These are phyloP conservation scores for Rhizomucor pusillus DNA, from an alignment of 371 early-diverging fungal genomes.

Conservation along the genomic window DNA sequence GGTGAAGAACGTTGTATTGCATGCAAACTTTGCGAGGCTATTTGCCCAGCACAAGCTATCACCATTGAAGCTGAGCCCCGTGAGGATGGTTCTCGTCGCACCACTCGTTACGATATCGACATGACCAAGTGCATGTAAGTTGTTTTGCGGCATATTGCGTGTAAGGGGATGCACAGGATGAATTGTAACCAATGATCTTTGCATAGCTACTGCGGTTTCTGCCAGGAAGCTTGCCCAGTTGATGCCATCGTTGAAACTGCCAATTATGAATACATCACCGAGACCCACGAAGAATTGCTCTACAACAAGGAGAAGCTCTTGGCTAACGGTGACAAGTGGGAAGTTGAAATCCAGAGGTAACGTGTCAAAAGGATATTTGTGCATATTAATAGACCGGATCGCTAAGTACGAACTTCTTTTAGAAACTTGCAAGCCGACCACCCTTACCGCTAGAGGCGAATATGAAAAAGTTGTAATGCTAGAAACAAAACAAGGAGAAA, in stretches of 20 bases:
- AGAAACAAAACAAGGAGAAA: not conserved
- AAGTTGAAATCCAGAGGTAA: conserved; percentile 79
- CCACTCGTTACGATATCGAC: conserved; percentile 98
- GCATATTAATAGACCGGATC: not conserved
- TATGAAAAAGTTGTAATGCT: no score
- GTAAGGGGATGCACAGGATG: no score
- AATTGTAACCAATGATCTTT: not conserved
- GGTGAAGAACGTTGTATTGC: conserved; percentile 98
- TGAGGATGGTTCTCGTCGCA: conserved; percentile 94
- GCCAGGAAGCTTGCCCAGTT: conserved; percentile 84
- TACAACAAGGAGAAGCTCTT: conserved; percentile 98
- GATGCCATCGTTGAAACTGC: conserved; percentile 98
- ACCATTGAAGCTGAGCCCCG: conserved; percentile 98
- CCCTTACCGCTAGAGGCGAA: conserved; percentile 67
- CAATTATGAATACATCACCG: conserved; percentile 96
- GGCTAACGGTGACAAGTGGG: conserved; percentile 98
- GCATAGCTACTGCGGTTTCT: conserved; percentile 89
- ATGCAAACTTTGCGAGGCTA: conserved; percentile 97
- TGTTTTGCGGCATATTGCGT: conserved; percentile 30
- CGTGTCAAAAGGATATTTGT: not conserved
- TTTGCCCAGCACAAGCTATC: conserved; percentile 98
- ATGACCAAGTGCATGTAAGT: conserved; percentile 94
- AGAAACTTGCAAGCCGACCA: conserved; percentile 62
- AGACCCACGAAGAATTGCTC: conserved; percentile 93
- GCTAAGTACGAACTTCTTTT: conserved; percentile 2